Base-by-base conservation (phyloP, 2,329 filamentous ascomycete genomes). In the Aspergillus quadrilineatus region DNA sequence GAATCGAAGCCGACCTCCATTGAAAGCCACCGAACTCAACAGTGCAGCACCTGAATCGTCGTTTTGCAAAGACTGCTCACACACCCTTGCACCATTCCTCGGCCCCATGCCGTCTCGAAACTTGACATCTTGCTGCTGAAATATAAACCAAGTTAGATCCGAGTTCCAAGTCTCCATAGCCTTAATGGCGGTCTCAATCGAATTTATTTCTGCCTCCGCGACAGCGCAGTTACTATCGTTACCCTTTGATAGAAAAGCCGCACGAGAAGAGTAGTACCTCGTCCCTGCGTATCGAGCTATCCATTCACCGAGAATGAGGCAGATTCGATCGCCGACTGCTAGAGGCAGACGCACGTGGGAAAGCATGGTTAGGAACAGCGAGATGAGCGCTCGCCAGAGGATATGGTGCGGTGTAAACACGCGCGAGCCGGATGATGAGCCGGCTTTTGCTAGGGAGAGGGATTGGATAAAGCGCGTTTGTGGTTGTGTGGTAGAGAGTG, bases 151-250 rank as follows among this genome's bases (percentile, higher is more conserved):
- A 0, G 75, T 70, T 30, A 77, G 51, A 62, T 77, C 75, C 8
- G 65, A 59, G 57, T 77, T 77, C 73, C 73, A 76, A 8, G 65
- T 67, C 58, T 75, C 68, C 75, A 77, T 76, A 1, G 74, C 70
- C 8, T 61, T 62, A 45, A 77, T 70, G 1, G 69, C 70, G 9
- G 59, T 50, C 8, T 73, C 63, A 10, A 74, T 64, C 1, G 64
- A 61, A 9, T 63, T 51, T 15, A 67, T 55, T 6, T 62, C 30
- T 14, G 28, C 56, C 6, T 62, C 36, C n/a, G 29, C 42, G 2
- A 26, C 17, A 6, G 50, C 37, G 3, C 37, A 5, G 29, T 15
- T 3, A 5, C 37, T 12, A n/a, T 22, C 17, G 8, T n/a, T 28
- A 26, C 17, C 37, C 41, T 15, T 22, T 10, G 28, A 29, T 9